These are phyloP conservation scores for Triticum dicoccoides DNA, from an alignment of 176 grass and related monocot genomes.

Conservation along the genomic window DNA sequence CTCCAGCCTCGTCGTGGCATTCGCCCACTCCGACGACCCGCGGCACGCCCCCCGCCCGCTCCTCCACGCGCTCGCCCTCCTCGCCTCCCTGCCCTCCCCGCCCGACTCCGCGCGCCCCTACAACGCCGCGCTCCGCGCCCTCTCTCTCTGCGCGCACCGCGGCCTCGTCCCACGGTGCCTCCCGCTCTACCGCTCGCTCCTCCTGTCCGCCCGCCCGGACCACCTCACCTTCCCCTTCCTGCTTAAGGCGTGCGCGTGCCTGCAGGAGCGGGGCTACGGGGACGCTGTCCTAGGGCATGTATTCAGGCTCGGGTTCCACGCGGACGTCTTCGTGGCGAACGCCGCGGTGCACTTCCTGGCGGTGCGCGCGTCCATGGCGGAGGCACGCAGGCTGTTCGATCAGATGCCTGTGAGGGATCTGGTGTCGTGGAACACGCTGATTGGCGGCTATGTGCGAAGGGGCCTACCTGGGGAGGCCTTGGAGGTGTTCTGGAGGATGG, in stretches of 20 bases:
- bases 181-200: slow-evolving; percentile 35
- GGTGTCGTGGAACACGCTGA: slow-evolving; percentile 61
- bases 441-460: slow-evolving; percentile 36
- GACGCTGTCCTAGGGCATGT: slow-evolving; percentile 38
- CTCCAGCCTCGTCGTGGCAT: slow-evolving; percentile 7
- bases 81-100: slow-evolving; percentile 17
- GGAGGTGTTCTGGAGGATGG: slow-evolving; percentile 43
- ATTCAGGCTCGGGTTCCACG: slow-evolving; percentile 26
- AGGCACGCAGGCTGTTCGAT: slow-evolving; percentile 45
- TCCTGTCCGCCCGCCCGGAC: slow-evolving; percentile 25
- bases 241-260: slow-evolving; percentile 60
- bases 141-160: background rate
- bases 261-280: slow-evolving; percentile 21
- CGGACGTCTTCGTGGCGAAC: slow-evolving; percentile 57
- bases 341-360: slow-evolving; percentile 46
- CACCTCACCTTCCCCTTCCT: slow-evolving; percentile 65
- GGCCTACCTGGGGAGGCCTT: slow-evolving; percentile 33
- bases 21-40: background rate
- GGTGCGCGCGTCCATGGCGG: slow-evolving; percentile 29
- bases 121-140: slow-evolving; percentile 19
- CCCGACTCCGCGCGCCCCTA: slow-evolving; percentile 7
- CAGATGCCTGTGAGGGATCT: slow-evolving; percentile 35
- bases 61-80: slow-evolving; percentile 40
- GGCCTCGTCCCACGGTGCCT: slow-evolving; percentile 1
- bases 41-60: background rate